Evolutionary conservation across 176 grass and related monocot species (phyloP).

Genomic region (Triticum monococcum): DNA sequence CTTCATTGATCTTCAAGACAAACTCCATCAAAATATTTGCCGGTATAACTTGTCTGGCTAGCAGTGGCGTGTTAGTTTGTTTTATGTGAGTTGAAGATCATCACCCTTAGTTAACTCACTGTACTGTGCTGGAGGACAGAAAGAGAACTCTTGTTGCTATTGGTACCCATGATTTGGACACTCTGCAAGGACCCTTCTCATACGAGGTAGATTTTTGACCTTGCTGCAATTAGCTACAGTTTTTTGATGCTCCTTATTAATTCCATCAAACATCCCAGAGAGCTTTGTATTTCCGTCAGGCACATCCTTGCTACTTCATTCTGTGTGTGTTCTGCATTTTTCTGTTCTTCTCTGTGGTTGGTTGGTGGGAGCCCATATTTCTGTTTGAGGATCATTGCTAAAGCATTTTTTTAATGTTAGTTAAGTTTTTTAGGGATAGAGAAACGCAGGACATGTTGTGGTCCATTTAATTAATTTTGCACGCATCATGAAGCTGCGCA

Average conservation of each 20-base stretch:
- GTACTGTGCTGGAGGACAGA: constrained; percentile 40
- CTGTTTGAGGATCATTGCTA: not conserved
- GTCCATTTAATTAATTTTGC: constrained; percentile 8
- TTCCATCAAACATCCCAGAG: not conserved
- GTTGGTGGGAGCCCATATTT: not conserved
- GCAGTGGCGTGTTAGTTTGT: not conserved
- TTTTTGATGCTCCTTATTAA: not conserved
- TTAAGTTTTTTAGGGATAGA: not conserved
- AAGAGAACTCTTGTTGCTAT: constrained; percentile 96
- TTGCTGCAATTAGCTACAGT: constrained; percentile 2
- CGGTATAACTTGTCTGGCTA: constrained; percentile 47
- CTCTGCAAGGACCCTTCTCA: constrained; percentile 75
- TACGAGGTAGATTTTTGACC: constrained; percentile 70
- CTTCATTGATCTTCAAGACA: constrained; percentile 99
- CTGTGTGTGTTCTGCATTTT: constrained; percentile 1
- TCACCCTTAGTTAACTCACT: constrained; percentile 20
- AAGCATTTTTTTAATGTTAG: not conserved
- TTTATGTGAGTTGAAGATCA: constrained; percentile 22
- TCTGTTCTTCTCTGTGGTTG: not conserved
- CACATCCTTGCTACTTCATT: constrained; percentile 5
- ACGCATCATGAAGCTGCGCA: constrained; percentile 4
- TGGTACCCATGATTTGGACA: constrained; percentile 96
- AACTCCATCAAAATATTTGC: constrained; percentile 99
- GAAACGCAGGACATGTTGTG: not conserved
- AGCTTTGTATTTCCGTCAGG: not conserved